Evolutionary conservation across 1,284 basidiomycete species (phyloP).

Genomic region (Ustilago curta): DNA sequence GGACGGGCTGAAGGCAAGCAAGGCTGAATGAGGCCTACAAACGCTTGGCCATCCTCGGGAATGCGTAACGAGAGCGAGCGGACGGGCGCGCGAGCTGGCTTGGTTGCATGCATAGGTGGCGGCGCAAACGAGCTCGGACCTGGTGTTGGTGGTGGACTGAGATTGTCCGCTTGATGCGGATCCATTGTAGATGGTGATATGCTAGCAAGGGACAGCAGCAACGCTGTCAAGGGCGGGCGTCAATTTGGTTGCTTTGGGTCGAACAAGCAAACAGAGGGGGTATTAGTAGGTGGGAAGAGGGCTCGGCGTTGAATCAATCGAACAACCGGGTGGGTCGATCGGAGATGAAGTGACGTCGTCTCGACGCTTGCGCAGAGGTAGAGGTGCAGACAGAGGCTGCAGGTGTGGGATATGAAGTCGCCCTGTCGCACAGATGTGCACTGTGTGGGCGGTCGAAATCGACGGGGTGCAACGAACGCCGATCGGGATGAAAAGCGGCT

Average conservation of each 20-base stretch:
- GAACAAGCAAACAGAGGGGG: background rate
- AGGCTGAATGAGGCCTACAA: slow-evolving; percentile 35
- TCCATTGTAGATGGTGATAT: slow-evolving; percentile 14
- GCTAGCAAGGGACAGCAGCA: background rate
- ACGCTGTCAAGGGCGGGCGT: background rate
- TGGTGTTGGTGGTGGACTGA: slow-evolving; percentile 43
- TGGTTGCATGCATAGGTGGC: slow-evolving; percentile 9
- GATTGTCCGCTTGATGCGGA: slow-evolving; percentile 3
- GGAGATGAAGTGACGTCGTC: background rate
- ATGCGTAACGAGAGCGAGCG: slow-evolving; percentile 43
- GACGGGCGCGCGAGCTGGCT: slow-evolving; percentile 11
- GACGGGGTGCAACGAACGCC: slow-evolving; percentile 2
- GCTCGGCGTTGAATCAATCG: slow-evolving; percentile 1
- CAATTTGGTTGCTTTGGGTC: background rate
- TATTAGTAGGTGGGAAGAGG: slow-evolving; percentile 11
- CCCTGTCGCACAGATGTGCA: slow-evolving; percentile 5
- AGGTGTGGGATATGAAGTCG: slow-evolving; percentile 3
- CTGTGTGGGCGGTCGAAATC: background rate
- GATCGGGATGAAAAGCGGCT: background rate
- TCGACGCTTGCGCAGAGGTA: background rate
- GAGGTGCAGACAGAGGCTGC: slow-evolving; percentile 4
- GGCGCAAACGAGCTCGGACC: slow-evolving; percentile 48
- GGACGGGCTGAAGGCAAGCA: slow-evolving; percentile 16
- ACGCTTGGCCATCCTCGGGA: slow-evolving; percentile 38
- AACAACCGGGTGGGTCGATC: slow-evolving; percentile 1